Base-by-base conservation (phyloP, 768 basidiomycete genomes). In the Ramaria sp. region DNA sequence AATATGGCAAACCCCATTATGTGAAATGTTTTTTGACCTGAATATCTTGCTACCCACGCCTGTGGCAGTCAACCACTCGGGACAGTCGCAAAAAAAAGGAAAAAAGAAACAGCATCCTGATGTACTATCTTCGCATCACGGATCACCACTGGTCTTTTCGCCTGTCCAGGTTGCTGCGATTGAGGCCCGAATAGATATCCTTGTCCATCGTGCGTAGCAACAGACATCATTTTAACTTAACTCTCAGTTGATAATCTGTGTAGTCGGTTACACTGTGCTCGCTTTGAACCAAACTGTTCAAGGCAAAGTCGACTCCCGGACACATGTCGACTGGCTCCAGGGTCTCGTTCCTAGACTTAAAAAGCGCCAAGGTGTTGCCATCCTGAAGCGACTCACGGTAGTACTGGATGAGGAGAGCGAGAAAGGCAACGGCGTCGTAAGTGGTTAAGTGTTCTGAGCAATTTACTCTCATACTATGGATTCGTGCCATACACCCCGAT, bases 261-360 rank as follows among this genome's bases (percentile, higher is more conserved):
- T 65, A 94, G 90, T 94, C 73, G 91, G 91, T 74, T 94, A 92
- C 69, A 79, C 83, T 27, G 81, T 89, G 34, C 63, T 94, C 44
- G 85, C 83, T 1, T 74, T 94, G 58, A 85, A 80, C 60, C 87
- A 92, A 61, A 80, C 77, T 1, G 74, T 86, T 15, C 71, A 80
- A 55, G 81, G 82, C 51, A 82, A 78, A 57, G 73, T 90, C n/a
- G 86, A 89, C 59, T 71, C 79, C 2, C 84, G 83, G 65, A 71
- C 70, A 0, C 85, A 88, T 61, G 68, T 78, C 41, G 89, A 92
- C 65, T 70, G 71, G 10, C 71, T 89, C 20, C 73, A 82, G 37
- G 61, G 63, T 4, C 65, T 92, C 9, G 65, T 88, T n/a, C 64
- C 70, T n/a, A 78, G 77, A 55, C 67, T 88, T 24, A 78, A 77